A percentile compares a stretch with the other conserved stretches of the same genome.
Evolutionary conservation across 768 basidiomycete species (phyloP).

Genomic region (Serendipita indica): DNA sequence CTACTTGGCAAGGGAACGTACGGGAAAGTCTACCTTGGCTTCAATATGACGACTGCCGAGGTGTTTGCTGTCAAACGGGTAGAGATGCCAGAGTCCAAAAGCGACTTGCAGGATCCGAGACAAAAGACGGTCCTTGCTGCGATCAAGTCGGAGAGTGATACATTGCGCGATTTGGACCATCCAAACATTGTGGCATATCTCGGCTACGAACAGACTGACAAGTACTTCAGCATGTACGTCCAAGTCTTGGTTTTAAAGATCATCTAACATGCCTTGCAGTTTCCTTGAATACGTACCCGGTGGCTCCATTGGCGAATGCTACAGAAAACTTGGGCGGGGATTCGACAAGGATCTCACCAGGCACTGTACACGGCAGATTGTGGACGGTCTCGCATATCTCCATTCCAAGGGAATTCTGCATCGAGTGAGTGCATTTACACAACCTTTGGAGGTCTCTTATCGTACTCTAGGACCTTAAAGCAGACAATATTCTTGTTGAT

Average conservation of each 20-base stretch:
- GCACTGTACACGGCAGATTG: constrained; percentile 32
- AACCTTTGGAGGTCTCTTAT: not conserved
- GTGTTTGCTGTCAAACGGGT: constrained; percentile 40
- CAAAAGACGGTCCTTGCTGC: constrained; percentile 29
- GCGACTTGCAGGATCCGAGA: constrained; percentile 28
- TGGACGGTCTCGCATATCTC: constrained; percentile 33
- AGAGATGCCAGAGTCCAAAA: constrained; percentile 29
- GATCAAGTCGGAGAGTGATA: constrained; percentile 32
- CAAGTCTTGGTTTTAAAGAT: not conserved
- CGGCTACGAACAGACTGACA: constrained; percentile 24
- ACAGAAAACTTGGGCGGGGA: constrained; percentile 31
- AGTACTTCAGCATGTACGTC: constrained; percentile 27
- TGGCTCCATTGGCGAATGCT: constrained; percentile 31
- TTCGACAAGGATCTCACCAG: constrained; percentile 29
- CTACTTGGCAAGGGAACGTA: constrained; percentile 34
- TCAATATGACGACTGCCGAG: constrained; percentile 32
- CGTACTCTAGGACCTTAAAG: constrained; percentile 28
- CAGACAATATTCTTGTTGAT: constrained; percentile 38
- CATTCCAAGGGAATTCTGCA: constrained; percentile 31
- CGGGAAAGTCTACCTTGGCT: constrained; percentile 32
- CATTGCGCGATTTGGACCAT: constrained; percentile 34
- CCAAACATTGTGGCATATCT: constrained; percentile 37
- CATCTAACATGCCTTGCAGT: constrained; percentile 16
- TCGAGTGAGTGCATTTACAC: constrained; percentile 20
- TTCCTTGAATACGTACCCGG: constrained; percentile 39